phyloP scores from a whole-genome alignment of 2,329 filamentous ascomycete genomes.

The Microascus cirrosus region DNA sequence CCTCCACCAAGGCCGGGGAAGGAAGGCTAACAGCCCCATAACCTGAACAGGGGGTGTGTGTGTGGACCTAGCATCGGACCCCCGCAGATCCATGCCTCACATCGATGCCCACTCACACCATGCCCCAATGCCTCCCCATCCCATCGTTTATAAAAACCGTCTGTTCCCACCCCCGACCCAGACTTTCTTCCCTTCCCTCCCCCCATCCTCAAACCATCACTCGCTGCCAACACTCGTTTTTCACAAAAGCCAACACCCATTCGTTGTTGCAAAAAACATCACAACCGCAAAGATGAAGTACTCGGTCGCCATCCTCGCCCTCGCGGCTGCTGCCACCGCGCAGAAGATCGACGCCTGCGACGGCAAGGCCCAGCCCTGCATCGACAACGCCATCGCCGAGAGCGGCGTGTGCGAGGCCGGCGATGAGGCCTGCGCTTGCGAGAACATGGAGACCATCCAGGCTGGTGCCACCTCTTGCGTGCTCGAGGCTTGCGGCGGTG shows the following conservation, averaged over 20 bases:
- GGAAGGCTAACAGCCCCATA: not conserved
- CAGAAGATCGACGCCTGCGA: slow-evolving; percentile 7
- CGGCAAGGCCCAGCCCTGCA: slow-evolving; percentile 1
- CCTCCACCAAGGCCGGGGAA: not conserved
- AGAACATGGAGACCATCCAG: slow-evolving; percentile 10
- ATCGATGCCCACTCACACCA: not conserved
- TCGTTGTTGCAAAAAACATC: not conserved
- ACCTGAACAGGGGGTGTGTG: not conserved
- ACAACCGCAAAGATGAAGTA: slow-evolving; percentile 3
- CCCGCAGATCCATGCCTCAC: not conserved
- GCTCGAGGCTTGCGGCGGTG: slow-evolving; percentile 10
- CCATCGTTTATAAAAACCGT: slow-evolving; percentile 1
- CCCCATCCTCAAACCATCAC: not conserved
- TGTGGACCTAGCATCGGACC: not conserved
- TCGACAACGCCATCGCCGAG: slow-evolving; percentile 8
- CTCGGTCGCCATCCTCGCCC: slow-evolving; percentile 6
- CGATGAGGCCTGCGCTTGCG: slow-evolving; percentile 11
- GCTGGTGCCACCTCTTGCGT: slow-evolving; percentile 10
- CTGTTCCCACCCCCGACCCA: not conserved
- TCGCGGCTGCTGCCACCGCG: slow-evolving; percentile 8
- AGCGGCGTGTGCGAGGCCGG: slow-evolving; percentile 9
- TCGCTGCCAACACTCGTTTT: not conserved
- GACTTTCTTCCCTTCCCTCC: not conserved
- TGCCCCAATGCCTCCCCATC: not conserved
- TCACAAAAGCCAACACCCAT: not conserved